Conservation (phyloP, 768 basidiomycete species). For the Mycena indigotica region DNA sequence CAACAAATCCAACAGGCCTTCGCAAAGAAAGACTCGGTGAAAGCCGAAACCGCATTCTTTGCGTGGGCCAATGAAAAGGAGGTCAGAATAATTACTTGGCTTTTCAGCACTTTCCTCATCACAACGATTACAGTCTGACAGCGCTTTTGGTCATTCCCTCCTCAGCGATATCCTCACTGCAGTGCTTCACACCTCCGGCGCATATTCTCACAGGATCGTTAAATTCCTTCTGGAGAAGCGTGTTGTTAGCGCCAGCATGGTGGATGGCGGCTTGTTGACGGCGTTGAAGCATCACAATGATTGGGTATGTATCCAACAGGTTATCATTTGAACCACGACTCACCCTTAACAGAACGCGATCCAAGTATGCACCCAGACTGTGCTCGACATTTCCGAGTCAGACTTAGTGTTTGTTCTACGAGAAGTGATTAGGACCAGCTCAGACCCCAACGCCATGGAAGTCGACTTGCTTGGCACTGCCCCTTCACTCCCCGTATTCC, state of each 20-base stretch:
- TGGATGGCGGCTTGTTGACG: constrained; percentile 59
- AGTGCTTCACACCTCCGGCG: constrained; percentile 46
- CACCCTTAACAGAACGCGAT: constrained; percentile 48
- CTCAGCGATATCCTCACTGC: constrained; percentile 60
- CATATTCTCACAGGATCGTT: constrained; percentile 60
- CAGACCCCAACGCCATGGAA: constrained; percentile 46
- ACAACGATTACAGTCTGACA: constrained; percentile 20
- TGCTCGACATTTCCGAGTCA: constrained; percentile 66
- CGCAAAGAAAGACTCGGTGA: constrained; percentile 45
- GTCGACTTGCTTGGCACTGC: constrained; percentile 30
- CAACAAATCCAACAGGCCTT: constrained; percentile 43
- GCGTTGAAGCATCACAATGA: constrained; percentile 57
- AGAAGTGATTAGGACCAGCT: constrained; percentile 42
- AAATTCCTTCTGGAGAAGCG: constrained; percentile 58
- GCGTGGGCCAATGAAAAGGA: constrained; percentile 50
- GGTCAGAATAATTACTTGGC: constrained; percentile 2
- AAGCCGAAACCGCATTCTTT: constrained; percentile 62
- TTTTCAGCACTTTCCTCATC: background rate
- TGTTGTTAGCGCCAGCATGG: constrained; percentile 62
- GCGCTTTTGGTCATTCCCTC: constrained; percentile 44
- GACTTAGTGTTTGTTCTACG: constrained; percentile 60
- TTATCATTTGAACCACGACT: background rate
- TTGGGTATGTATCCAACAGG: constrained; percentile 53
- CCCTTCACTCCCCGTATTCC: constrained; percentile 38
- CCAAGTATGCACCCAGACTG: constrained; percentile 50